Evolutionary conservation across 495 filamentous ascomycete genomes (phyloP).

Genomic region (Talaromyces thailandensis): DNA sequence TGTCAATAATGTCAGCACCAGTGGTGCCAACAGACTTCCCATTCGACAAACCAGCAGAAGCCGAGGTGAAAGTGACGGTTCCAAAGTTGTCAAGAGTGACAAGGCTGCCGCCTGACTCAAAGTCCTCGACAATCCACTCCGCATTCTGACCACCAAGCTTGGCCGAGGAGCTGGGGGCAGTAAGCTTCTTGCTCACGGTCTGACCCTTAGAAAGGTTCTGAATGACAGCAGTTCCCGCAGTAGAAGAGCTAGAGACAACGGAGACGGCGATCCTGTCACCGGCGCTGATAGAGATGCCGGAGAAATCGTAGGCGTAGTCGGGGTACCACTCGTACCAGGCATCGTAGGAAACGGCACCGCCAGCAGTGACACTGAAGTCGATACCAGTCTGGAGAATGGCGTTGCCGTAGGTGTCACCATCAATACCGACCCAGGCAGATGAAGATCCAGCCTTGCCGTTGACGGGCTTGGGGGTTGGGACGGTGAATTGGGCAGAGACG

Average conservation of each 20-base stretch:
- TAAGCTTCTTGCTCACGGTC: slow-evolving; percentile 42
- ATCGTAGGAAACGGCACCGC: slow-evolving; percentile 31
- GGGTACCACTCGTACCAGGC: slow-evolving; percentile 64
- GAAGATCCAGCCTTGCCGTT: slow-evolving; percentile 28
- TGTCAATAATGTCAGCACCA: slow-evolving; percentile 40
- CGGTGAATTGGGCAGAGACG: slow-evolving; percentile 47
- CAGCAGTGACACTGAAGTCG: slow-evolving; percentile 40
- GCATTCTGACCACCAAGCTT: slow-evolving; percentile 41
- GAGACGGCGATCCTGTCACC: slow-evolving; percentile 48
- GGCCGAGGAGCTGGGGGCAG: slow-evolving; percentile 24
- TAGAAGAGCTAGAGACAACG: slow-evolving; percentile 36
- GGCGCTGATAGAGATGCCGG: slow-evolving; percentile 36
- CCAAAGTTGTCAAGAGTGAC: slow-evolving; percentile 50
- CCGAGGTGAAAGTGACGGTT: slow-evolving; percentile 38
- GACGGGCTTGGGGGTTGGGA: slow-evolving; percentile 41
- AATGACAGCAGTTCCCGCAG: slow-evolving; percentile 42
- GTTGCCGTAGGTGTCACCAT: slow-evolving; percentile 47
- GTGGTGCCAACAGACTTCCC: slow-evolving; percentile 19
- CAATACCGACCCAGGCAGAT: slow-evolving; percentile 55
- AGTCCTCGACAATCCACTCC: slow-evolving; percentile 63
- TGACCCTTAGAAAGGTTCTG: slow-evolving; percentile 48
- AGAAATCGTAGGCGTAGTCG: slow-evolving; percentile 46
- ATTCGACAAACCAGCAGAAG: slow-evolving; percentile 20
- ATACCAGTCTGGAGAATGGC: slow-evolving; percentile 55
- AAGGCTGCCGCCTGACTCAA: slow-evolving; percentile 31